Percentiles rank a stretch among this genome's conserved stretches.
phyloP scores from a whole-genome alignment of 2,329 filamentous ascomycete genomes.

The Aspergillus sp. region DNA sequence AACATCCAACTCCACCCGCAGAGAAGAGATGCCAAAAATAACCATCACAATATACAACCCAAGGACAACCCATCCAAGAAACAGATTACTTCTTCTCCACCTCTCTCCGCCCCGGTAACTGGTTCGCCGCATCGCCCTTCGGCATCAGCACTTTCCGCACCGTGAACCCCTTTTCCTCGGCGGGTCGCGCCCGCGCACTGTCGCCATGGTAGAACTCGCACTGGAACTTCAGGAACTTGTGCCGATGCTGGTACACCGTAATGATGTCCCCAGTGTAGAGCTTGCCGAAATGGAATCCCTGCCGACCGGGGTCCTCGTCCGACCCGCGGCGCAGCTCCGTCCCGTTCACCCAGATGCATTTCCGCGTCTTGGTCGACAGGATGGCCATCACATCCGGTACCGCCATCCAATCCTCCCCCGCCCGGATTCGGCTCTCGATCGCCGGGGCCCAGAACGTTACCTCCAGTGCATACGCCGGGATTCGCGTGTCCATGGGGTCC shows the following conservation, averaged over 20 bases:
- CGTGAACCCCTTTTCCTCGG: conserved; percentile 39
- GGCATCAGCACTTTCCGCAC: conserved; percentile 37
- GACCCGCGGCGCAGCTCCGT: conserved; percentile 58
- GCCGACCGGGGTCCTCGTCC: conserved; percentile 51
- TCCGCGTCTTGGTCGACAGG: conserved; percentile 74
- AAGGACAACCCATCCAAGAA: neutral
- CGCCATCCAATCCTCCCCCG: conserved; percentile 55
- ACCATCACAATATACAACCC: neutral
- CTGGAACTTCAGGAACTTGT: conserved; percentile 40
- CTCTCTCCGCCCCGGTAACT: conserved; percentile 21
- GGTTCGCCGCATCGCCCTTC: conserved; percentile 26
- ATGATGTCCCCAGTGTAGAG: conserved; percentile 76
- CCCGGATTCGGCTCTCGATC: conserved; percentile 59
- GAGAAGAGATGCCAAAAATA: neutral
- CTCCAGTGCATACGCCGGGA: conserved; percentile 80
- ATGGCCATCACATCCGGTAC: conserved; percentile 62
- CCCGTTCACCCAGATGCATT: conserved; percentile 74
- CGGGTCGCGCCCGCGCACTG: conserved; percentile 41
- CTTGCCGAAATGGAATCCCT: conserved; percentile 58
- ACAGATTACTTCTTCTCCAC: conserved; percentile 8
- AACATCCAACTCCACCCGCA: neutral
- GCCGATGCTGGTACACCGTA: conserved; percentile 60
- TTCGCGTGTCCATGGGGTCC: conserved; percentile 61
- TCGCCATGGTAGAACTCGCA: conserved; percentile 48
- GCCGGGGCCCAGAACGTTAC: conserved; percentile 70